Base-by-base conservation (phyloP, 1,284 basidiomycete species). In the Ustilago tritici region DNA sequence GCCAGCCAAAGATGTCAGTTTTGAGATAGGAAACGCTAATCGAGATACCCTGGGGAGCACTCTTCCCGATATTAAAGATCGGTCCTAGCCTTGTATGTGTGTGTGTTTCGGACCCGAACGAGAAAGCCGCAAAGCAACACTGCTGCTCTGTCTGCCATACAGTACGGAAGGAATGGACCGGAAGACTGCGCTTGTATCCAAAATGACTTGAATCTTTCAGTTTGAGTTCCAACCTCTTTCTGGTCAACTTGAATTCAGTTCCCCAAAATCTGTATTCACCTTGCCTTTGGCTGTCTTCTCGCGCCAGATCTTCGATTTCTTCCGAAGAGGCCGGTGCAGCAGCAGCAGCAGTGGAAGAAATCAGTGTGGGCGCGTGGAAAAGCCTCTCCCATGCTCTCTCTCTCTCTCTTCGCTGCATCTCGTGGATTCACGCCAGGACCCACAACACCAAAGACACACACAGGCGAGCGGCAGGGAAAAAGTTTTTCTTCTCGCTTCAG, bases 251-350 rank as follows among this genome's bases (percentile, higher is more conserved):
- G 36, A 38, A 38, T 10, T 38, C 36, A 9, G 36, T 38, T 38
- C 36, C 10, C 2, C 43, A 17, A 50, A 36, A 3, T 41, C 41
- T 56, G 54, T 56, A 56, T 56, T 56, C 14, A 11, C 11, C 32
- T 28, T 40, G 15, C 4, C 38, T 10, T 17, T 40, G 11, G 38
- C 28, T 32, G 14, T 54, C 52, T 54, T 54, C 41, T 43, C 28
- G 56, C 56, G 40, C 40, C 56, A 46, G 54, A 23, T 4, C 19
- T 6, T 46, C 41, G 56, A 43, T 57, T 43, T 57, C 28, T 43
- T 57, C 56, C 56, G 55, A 56, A 4, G 11, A 56, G 23, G 38
- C 55, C 55, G 36, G 36, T 53, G 8, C 40, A 17, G 40, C 14
- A 41, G 40, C 15, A 41, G 40, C 40, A 41, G 15, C 40, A 41